Base-by-base conservation (phyloP, 805 yeast species). In the Ogataea paradorogensis region DNA sequence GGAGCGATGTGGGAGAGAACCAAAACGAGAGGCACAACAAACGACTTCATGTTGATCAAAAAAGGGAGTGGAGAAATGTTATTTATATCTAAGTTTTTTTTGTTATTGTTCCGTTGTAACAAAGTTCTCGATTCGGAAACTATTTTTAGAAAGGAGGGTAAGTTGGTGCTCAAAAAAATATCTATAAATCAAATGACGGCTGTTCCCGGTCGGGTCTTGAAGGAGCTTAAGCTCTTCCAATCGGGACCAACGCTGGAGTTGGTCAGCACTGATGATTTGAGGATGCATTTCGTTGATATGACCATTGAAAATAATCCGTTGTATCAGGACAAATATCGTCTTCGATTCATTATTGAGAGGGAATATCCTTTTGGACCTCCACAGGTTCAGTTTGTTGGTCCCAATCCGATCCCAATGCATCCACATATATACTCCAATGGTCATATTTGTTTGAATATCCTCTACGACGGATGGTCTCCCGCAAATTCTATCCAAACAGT, bases 361-460 rank as follows among this genome's bases (percentile, higher is more conserved):
- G 65, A 63, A 0, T 81, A 81, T 45, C 87, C 87, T 0, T 77
- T 80, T 27, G 70, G 66, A 16, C 69, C 79, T 3, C 87, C 87
- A 0, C 71, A 69, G 40, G 82, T 76, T 2, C 65, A 71, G 43
- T 81, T 81, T 52, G 53, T 75, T n/a, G 51, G 53, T 5, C 48
- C 55, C 22, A 40, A 33, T 32, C 47, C 45, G 35, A 71, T 83
- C 3, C 91, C 91, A 1, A 50, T 81, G 3, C 89, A 83, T 53
- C 91, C 91, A 0, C 91, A 83, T 53, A 69, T 83, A 3, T 83
- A 83, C 53, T 72, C 82, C 23, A 84, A 84, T 52, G 91, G 90
- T 1, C 90, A 84, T 51, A 83, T 83, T n/a, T 83, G 91, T 54
- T 62, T 83, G 15, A 78, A 83, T 51, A 61, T 84, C 1, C 60